phyloP scores from a whole-genome alignment of 345 rosid genomes.

The Dimocarpus longan region DNA sequence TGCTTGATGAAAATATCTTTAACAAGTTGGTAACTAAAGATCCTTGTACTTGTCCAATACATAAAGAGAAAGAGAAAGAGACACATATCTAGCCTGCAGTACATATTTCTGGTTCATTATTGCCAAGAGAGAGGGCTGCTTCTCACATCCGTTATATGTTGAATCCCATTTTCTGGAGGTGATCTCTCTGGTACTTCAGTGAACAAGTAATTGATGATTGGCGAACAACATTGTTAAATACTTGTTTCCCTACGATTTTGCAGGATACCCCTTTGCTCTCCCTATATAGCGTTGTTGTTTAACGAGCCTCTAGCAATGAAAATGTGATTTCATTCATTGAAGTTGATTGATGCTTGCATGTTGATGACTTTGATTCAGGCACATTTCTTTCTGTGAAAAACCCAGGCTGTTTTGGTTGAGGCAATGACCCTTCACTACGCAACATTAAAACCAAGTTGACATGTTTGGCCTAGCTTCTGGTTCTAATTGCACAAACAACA shows the following conservation, averaged over 20 bases:
- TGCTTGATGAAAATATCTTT: too few relatives aligned
- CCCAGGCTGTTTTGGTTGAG: slow-evolving; percentile 26
- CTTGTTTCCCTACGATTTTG: not conserved
- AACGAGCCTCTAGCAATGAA: not conserved
- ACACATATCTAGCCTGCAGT: too few relatives aligned
- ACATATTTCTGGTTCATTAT: too few relatives aligned
- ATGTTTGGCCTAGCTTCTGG: slow-evolving; percentile 29
- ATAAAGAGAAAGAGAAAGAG: too few relatives aligned
- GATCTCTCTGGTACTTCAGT: not conserved
- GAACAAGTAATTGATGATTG: not conserved
- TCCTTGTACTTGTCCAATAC: too few relatives aligned
- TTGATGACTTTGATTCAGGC: slow-evolving; percentile 10
- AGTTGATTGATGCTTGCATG: not conserved
- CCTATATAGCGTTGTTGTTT: not conserved
- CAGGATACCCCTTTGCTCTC: not conserved
- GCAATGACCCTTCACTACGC: slow-evolving; percentile 16
- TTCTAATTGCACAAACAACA: slow-evolving; percentile 26
- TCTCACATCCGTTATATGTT: too few relatives aligned
- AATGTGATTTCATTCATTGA: slow-evolving; percentile 14
- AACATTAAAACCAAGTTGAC: slow-evolving; percentile 23
- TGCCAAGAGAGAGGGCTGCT: too few relatives aligned
- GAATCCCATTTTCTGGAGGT: too few relatives aligned
- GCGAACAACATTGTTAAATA: not conserved
- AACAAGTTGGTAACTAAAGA: too few relatives aligned
- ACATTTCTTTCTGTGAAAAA: slow-evolving; percentile 28